phyloP scores from a whole-genome alignment of 495 filamentous ascomycete species.

The Tuber aestivum region DNA sequence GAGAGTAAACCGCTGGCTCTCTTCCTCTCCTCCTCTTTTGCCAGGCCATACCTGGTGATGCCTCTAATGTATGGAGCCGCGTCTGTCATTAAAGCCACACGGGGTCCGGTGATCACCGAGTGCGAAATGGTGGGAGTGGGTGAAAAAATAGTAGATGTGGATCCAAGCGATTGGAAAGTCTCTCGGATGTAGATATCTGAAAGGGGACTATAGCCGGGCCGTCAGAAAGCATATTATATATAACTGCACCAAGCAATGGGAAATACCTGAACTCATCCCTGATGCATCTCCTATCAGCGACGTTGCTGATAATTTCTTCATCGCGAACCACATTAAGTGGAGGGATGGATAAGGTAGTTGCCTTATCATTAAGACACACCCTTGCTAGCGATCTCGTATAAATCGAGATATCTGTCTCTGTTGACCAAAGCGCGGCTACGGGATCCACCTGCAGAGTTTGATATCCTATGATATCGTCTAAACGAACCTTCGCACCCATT shows the following conservation, averaged over 20 bases:
- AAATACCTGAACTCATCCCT: slow-evolving; percentile 21
- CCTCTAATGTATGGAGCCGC: slow-evolving; percentile 75
- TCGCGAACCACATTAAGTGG: slow-evolving; percentile 10
- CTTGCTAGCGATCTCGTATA: slow-evolving; percentile 41
- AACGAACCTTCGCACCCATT: slow-evolving; percentile 40
- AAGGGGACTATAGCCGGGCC: slow-evolving; percentile 40
- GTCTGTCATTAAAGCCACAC: slow-evolving; percentile 61
- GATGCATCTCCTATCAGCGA: slow-evolving; percentile 17
- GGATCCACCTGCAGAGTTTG: slow-evolving; percentile 36
- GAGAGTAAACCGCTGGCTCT: slow-evolving; percentile 57
- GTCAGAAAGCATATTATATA: slow-evolving; percentile 3
- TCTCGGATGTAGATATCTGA: slow-evolving; percentile 50
- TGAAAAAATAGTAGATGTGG: slow-evolving; percentile 39
- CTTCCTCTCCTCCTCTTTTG: slow-evolving; percentile 60
- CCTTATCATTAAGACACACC: slow-evolving; percentile 31
- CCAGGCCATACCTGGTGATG: slow-evolving; percentile 69
- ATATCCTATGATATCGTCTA: slow-evolving; percentile 40
- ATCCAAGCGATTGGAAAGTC: slow-evolving; percentile 54
- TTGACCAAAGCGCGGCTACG: slow-evolving; percentile 18
- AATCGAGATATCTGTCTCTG: slow-evolving; percentile 37
- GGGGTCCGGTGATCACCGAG: slow-evolving; percentile 63
- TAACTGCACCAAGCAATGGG: slow-evolving; percentile 9
- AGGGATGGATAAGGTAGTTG: slow-evolving; percentile 1
- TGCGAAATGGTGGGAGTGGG: slow-evolving; percentile 49
- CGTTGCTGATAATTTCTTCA: slow-evolving; percentile 27